A percentile compares a stretch with the other conserved stretches of the same genome.
Evolutionary conservation across 2,329 filamentous ascomycete genomes (phyloP).

Genomic region (Zalaria obscura): DNA sequence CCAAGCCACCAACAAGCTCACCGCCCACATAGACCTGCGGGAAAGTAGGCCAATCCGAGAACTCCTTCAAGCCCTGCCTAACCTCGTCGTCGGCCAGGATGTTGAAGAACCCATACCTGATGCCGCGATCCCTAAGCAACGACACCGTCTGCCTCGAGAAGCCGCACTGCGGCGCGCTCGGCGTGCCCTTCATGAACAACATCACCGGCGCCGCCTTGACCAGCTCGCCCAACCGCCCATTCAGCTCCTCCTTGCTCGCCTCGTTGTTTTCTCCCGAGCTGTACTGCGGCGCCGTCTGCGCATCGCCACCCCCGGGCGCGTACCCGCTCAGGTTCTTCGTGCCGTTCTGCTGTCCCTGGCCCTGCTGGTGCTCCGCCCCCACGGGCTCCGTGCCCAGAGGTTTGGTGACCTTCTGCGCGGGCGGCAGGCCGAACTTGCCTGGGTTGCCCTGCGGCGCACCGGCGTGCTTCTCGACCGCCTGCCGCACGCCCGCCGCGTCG

Average conservation of each 20-base stretch:
- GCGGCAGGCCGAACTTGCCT: slow-evolving; percentile 23
- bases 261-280: slow-evolving; percentile 23
- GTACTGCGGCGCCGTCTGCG: slow-evolving; percentile 32
- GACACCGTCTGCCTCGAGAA: slow-evolving; percentile 85
- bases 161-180: slow-evolving; percentile 73
- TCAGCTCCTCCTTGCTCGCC: slow-evolving; percentile 68
- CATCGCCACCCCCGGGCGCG: slow-evolving; percentile 27
- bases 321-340: slow-evolving; percentile 29
- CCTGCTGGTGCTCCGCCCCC: slow-evolving; percentile 9
- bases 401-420: slow-evolving; percentile 28
- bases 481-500: slow-evolving; percentile 72
- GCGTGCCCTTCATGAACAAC: slow-evolving; percentile 98
- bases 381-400: slow-evolving; percentile 23
- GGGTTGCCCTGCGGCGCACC: slow-evolving; percentile 25
- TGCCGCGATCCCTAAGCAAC: slow-evolving; percentile 72
- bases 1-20: slow-evolving; percentile 81
- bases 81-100: slow-evolving; percentile 97
- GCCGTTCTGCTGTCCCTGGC: slow-evolving; percentile 18
- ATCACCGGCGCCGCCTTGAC: slow-evolving; percentile 95
- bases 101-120: slow-evolving; percentile 98
- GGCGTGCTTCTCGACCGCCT: slow-evolving; percentile 72
- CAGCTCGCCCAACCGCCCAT: slow-evolving; percentile 65
- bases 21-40: slow-evolving; percentile 88
- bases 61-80: slow-evolving; percentile 89
- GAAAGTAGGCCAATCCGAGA: slow-evolving; percentile 96